A percentile compares a stretch with the other conserved stretches of the same genome.
Evolutionary conservation across 306 rosid genomes (phyloP).

Genomic region (Lathyrus aphaca): DNA sequence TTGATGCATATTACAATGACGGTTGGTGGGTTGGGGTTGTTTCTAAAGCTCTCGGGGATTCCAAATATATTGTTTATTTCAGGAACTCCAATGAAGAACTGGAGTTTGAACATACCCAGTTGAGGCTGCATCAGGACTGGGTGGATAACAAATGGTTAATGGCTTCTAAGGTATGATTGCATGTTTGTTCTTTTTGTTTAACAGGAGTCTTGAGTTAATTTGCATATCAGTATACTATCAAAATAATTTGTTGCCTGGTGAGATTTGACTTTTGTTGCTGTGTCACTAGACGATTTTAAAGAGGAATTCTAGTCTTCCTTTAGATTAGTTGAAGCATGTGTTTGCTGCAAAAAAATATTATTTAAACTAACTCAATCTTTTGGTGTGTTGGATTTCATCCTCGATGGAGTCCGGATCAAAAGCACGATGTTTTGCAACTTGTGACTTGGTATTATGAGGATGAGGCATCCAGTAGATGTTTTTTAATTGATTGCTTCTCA

Average conservation of each 20-base stretch:
- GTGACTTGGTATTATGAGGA: background rate
- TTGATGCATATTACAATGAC: conserved; percentile 65
- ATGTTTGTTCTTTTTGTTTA: conserved; percentile 4
- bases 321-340: background rate
- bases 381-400: conserved; percentile 1
- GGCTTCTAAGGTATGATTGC: conserved; percentile 59
- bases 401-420: background rate
- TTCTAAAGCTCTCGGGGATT: conserved; percentile 46
- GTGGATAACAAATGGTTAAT: conserved; percentile 59
- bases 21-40: conserved; percentile 86
- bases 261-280: conserved; percentile 17
- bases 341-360: background rate
- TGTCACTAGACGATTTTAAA: background rate
- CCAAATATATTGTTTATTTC: conserved; percentile 60
- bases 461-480: background rate
- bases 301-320: conserved; percentile 1
- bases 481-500: conserved; percentile 1
- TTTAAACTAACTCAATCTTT: conserved; percentile 7
- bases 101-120: conserved; percentile 49
- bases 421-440: background rate
- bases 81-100: conserved; percentile 46
- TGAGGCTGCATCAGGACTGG: conserved; percentile 71
- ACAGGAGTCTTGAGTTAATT: background rate
- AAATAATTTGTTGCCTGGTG: conserved; percentile 12
- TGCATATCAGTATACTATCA: background rate